Conservation (phyloP, 345 rosid genomes). For the Balakata baccata region DNA sequence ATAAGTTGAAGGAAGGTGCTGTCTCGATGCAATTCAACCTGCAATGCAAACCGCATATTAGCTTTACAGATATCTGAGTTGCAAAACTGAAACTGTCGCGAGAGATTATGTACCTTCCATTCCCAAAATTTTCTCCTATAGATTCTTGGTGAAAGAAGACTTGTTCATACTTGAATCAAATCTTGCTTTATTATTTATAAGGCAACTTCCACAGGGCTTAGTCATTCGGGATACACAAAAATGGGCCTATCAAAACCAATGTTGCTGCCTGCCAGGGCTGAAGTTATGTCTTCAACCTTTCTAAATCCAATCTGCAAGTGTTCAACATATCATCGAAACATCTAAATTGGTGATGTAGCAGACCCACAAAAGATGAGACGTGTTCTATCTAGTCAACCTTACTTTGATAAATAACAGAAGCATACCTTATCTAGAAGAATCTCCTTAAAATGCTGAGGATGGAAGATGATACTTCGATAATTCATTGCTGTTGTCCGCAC, state of each 20-base stretch:
- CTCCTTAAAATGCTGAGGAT: slow-evolving; percentile 63
- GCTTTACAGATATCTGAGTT: no score
- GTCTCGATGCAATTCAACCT: no score
- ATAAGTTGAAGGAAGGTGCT: no score
- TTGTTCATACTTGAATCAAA: no score
- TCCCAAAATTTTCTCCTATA: no score
- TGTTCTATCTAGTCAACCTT: background rate
- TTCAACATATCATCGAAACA: background rate
- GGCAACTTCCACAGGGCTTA: background rate
- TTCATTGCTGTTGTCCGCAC: slow-evolving; percentile 67
- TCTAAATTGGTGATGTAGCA: no score
- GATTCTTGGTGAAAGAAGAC: background rate
- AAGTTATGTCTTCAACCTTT: slow-evolving; percentile 68
- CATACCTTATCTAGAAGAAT: slow-evolving; percentile 88
- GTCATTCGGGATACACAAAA: slow-evolving; percentile 68
- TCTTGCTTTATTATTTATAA: no score
- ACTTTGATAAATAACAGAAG: background rate
- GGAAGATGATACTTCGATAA: slow-evolving; percentile 43
- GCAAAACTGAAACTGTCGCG: no score
- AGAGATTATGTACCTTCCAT: no score
- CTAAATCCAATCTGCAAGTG: slow-evolving; percentile 80
- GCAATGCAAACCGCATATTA: no score
- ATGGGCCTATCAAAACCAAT: slow-evolving; percentile 76
- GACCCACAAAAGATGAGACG: background rate
- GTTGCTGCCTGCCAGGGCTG: slow-evolving; percentile 57